These are phyloP conservation scores for Apiospora pterosperma DNA, from an alignment of 2,329 filamentous ascomycete species.

Conservation along the genomic window DNA sequence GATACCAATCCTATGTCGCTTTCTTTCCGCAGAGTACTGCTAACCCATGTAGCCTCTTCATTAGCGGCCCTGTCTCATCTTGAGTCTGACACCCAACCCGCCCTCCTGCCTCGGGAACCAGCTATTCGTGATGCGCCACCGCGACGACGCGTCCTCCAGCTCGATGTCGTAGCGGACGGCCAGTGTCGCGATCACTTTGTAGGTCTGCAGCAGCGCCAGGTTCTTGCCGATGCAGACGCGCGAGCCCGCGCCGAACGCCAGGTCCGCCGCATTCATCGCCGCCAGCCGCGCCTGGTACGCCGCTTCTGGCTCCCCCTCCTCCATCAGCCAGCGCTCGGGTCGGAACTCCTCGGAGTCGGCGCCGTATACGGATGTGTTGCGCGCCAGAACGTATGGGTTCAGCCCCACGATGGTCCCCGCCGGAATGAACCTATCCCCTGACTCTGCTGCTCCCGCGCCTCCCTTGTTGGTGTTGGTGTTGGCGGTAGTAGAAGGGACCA, in stretches of 20 bases:
- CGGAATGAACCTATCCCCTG: slow-evolving; percentile 20
- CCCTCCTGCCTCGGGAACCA: slow-evolving; percentile 4
- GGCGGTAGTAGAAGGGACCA: background rate
- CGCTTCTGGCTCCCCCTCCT: slow-evolving; percentile 19
- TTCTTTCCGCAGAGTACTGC: background rate
- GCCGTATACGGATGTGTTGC: slow-evolving; percentile 34
- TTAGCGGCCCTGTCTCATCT: background rate
- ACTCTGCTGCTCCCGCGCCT: slow-evolving; percentile 3
- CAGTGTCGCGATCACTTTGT: slow-evolving; percentile 33
- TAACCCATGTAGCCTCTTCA: too few species aligned
- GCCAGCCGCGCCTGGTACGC: slow-evolving; percentile 38
- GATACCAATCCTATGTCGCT: background rate
- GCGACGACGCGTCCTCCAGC: slow-evolving; percentile 5
- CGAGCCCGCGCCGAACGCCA: slow-evolving; percentile 9
- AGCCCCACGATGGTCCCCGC: slow-evolving; percentile 26
- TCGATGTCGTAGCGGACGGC: slow-evolving; percentile 31
- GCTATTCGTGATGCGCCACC: slow-evolving; percentile 5
- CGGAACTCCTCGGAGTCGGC: slow-evolving; percentile 34
- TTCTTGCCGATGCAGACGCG: slow-evolving; percentile 14
- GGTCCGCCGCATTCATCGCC: slow-evolving; percentile 43
- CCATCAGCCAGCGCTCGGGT: slow-evolving; percentile 37
- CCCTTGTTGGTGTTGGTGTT: background rate
- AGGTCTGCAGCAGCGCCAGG: slow-evolving; percentile 19
- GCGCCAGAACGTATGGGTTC: slow-evolving; percentile 24
- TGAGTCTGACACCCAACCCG: background rate